Evolutionary conservation across 495 filamentous ascomycete species (phyloP), one percentile per base, ranked within the genome.

Genomic region (Cetradonia linearis): DNA sequence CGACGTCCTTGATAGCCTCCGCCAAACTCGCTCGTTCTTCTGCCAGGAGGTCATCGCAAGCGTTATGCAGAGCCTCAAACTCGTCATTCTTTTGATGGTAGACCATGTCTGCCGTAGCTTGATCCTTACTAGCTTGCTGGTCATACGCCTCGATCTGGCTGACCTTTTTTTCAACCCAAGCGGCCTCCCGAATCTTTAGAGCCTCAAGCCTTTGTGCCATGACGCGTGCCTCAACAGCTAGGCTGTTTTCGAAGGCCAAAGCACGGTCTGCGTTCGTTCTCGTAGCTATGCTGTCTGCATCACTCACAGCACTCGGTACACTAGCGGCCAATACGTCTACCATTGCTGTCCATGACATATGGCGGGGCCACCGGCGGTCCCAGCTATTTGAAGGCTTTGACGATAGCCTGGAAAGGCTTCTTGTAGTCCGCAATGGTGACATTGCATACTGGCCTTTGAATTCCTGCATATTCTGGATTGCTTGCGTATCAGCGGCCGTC

Each of bases 341-440:
- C n/a, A 91, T 91, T 46, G 83, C 78, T 63, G 86, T 87, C 68
- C 97, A 97, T 5, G 89, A 95, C 60, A 97, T 75, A 55, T 90
- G 87, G 6, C 90, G 82, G 0, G 91, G 83, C 79, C 83, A 94
- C 58, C 79, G 79, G 18, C 77, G 76, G 48, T 86, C 80, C 57
- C 80, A 75, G 14, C 76, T 68, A 9, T 69, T 64, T 47, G 67
- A 30, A 33, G 44, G 14, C 42, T 60, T 56, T 0, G 30, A 38
- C 2, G 63, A 44, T 13, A 78, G 57, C 23, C 74, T 71, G 57
- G 70, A 67, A 53, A 71, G 71, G 53, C 78, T 81, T 62, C 74
- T 74, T 3, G 75, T 72, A 20, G 74, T 72, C n/a, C 73, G 73
- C 25, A 81, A 65, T 55, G 69, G 66, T 65, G 73, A 55, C 23